These are phyloP conservation scores for Calonectria crousiana DNA, from an alignment of 2,329 filamentous ascomycete genomes.

Conservation along the genomic window DNA sequence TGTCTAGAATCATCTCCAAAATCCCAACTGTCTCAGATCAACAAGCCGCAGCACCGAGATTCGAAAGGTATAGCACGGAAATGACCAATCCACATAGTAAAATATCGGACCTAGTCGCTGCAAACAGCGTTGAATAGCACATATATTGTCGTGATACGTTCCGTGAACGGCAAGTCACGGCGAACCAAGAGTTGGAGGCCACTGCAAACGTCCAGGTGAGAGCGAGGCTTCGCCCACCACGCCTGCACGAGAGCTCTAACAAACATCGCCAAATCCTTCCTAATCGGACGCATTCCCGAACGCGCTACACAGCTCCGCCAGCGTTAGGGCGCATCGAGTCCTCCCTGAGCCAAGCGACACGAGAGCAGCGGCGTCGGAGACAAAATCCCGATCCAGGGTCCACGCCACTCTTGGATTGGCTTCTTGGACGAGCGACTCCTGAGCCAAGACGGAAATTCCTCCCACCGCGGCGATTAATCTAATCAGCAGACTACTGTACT, in stretches of 20 bases:
- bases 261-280: not conserved
- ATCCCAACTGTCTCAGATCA: not conserved
- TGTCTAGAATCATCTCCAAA: not conserved
- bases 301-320: not conserved
- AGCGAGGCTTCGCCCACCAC: not conserved
- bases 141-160: not conserved
- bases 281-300: slow-evolving; percentile 3
- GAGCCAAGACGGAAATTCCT: not conserved
- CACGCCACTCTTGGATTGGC: not conserved
- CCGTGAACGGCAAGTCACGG: not conserved
- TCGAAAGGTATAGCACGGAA: not conserved
- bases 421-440: not conserved
- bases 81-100: not conserved
- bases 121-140: not conserved
- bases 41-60: not conserved
- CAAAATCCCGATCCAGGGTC: slow-evolving; percentile 8
- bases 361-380: slow-evolving; percentile 10
- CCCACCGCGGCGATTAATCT: not conserved
- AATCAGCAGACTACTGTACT: not conserved
- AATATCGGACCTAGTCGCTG: not conserved
- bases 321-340: not conserved
- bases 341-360: not conserved
- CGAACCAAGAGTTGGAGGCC: not conserved
- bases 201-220: not conserved
- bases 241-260: not conserved